Base-by-base conservation (phyloP, 495 filamentous ascomycete genomes). In the Cercophora scortea region DNA sequence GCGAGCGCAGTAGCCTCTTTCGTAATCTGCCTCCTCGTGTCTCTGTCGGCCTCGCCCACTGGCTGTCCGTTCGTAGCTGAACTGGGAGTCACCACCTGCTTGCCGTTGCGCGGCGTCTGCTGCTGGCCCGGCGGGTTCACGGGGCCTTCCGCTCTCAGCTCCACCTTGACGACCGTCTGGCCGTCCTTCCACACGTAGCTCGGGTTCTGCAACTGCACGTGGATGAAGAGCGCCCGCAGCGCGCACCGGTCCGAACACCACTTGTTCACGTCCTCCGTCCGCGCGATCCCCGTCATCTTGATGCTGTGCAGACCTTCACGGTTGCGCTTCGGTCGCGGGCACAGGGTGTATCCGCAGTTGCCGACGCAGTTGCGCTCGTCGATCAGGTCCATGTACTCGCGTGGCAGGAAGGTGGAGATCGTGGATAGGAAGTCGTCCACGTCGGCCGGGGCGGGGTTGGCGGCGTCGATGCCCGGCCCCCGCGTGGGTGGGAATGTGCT, bases 171-270 rank as follows among this genome's bases (percentile, higher is more conserved):
- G 8, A 73, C 50, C 16, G 9, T 25, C 36, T 36, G 25, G 6
- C 34, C 42, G 2, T 44, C 35, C 17, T 34, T 51, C 13, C 54
- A 42, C 32, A 50, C 13, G 33, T 63, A 67, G 32, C 52, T 65
- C 33, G 64, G 64, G 40, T 67, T 58, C 15, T 67, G 82, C 25
- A 98, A 77, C 70, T 98, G 93, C 39, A 92, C 86, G 57, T 88
- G 85, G 53, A 98, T 73, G 67, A 87, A 94, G 57, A 95, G 71
- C 15, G 87, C 90, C 38, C 85, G 76, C 56, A 82, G 77, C 1
- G 84, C 86, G 74, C 93, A 98, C 15, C 72, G 73, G 42, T 86
- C 79, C 1, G 83, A 87, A 64, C 93, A 98, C 89, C 94, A 98
- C 61, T 85, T 84, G 68, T 94, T 89, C 9, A 92, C 58, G 58